Base-by-base conservation (phyloP, 192 early-diverging fungal genomes). In the Radiomyces spectabilis region DNA sequence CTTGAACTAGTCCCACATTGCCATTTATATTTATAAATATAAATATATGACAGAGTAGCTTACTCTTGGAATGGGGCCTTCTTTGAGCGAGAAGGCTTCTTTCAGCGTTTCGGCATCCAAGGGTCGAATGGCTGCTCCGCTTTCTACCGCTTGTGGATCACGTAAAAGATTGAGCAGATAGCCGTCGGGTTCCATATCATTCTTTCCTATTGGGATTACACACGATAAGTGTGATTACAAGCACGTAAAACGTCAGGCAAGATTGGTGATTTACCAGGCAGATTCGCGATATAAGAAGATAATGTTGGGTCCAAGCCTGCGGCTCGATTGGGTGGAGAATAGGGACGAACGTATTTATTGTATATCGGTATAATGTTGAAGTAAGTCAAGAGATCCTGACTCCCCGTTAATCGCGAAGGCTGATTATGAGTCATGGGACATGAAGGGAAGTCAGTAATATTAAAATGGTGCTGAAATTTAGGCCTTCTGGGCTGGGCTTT, bases 31-130 rank as follows among this genome's bases (percentile, higher is more conserved):
- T 21, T 22, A 24, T 13, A 54, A n/a, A 25, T n/a, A 3, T 38
- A 6, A n/a, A 10, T 1, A 38, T 34, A 3, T 18, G 16, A 40
- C 1, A 21, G 15, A 13, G 7, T 15, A 26, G 12, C 57, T 52
- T 55, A 70, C 68, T 30, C 62, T 62, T 31, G 68, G 68, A 24
- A 64, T 48, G 29, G 56, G 61, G 0, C 68, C 68, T 41, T 58
- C 49, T 50, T 54, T 54, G 3, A 70, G 47, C 31, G 42, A 45
- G 34, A 61, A 64, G 13, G 56, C 40, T 29, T 70, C 61, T 50
- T 50, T 46, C 16, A 70, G 41, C 13, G 53, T 55, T 2, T 64
- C 68, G 4, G 30, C 24, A 47, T 64, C 57, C 33, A 70, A 39
- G 0, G 61, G 61, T 26, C 29, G 35, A 10, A 70, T 64, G 29